Evolutionary conservation across 1,139 yeast genomes (phyloP), one percentile per base, ranked within the genome.

Genomic region (Blastobotrys raffinosifermentans): DNA sequence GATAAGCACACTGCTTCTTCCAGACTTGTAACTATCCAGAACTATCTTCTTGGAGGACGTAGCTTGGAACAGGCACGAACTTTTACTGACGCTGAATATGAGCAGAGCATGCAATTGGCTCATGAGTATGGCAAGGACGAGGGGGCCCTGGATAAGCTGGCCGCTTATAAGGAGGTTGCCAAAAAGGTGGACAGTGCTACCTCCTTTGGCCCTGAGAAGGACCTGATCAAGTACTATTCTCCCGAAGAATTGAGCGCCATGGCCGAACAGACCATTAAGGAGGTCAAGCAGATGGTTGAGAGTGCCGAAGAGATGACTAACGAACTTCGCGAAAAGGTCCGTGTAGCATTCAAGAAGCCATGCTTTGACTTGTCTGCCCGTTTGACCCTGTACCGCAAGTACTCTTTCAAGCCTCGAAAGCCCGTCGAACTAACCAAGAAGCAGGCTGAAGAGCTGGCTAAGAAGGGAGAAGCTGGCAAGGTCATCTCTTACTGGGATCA

Each of bases 31-130:
- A 63, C 68, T 25, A 64, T 82, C 34, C 70, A 68, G 47, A 69
- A 70, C 32, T 71, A 64, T 40, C 41, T 75, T 35, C 67, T 67
- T 49, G 74, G 72, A 41, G 71, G 75, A 39, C 39, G 63, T 22
- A 19, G 53, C 3, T 38, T 43, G 1, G 47, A 66, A n/a, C 68
- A 66, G 31, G 85, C 81, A 36, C 78, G 89, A 8, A 67, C 67
- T 42, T 64, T 64, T 33, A 82, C 80, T 46, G 71, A 81, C 2
- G 70, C 76, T 60, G 59, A 70, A 70, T 57, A 69, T 41, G 50
- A 70, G n/a, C 73, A 73, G 47, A 73, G 72, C 33, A 52, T 71
- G 33, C 65, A 68, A 38, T 64, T 82, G 43, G 58, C 67, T 61
- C 60, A 43, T 66, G 68, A 53, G 68, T 66, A 20, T 68, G 68